Evolutionary conservation across 2,329 filamentous ascomycete species (phyloP), one percentile per base, ranked within the genome.

Genomic region (Aspergillus texensis): DNA sequence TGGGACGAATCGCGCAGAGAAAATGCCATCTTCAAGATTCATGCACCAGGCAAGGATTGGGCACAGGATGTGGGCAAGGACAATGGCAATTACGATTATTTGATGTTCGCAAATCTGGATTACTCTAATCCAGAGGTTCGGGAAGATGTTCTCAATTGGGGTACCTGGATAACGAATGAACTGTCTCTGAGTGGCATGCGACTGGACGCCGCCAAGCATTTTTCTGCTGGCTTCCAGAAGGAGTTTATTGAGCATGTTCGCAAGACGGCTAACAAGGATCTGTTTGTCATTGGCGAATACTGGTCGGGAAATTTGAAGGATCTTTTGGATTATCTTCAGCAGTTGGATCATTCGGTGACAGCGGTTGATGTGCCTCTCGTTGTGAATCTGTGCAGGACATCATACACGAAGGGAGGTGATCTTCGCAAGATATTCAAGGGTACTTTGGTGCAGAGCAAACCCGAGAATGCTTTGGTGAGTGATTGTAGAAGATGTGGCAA

Each of bases 121-220:
- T 89, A 90, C 72, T 76, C 79, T 1, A 83, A 90, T 62, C 81
- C 82, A 0, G 89, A 91, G 67, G 89, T 92, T 11, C 81, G 83
- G 36, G 75, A 83, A 4, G 90, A 92, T 67, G 83, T 91, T 3
- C 79, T 89, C 58, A 81, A 83, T 57, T 93, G 90, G 90, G 88
- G 87, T 2, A 78, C 84, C 4, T 93, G 90, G 90, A 82, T 93
- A 61, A 83, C 85, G 0, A 78, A 85, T 6, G 80, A 88, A 63
- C 73, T 91, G 0, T 84, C 85, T 0, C 78, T 92, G 11, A 82
- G 84, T 65, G 90, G 89, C 1, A 88, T 92, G 74, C 83, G 90
- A 21, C 84, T 92, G 58, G 90, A 93, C 73, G 90, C 90, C 14
- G 87, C 89, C 30, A 90, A 91, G 77, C 90, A 93, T 76, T 91